A percentile compares a stretch with the other conserved stretches of the same genome.
Conservation (phyloP, 331 rosid species). For the Quercus tomentella region DNA sequence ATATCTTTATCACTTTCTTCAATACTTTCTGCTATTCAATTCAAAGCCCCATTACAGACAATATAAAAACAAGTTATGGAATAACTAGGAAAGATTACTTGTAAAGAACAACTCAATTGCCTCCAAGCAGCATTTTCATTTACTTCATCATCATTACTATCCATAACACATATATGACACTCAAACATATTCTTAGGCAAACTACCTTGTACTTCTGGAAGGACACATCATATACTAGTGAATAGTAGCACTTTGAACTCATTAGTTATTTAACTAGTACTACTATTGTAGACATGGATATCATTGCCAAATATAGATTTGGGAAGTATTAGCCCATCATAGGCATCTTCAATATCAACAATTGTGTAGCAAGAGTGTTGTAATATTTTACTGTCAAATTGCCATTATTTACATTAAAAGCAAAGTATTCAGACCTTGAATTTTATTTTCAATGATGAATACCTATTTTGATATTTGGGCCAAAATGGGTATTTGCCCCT, state of each 20-base stretch:
- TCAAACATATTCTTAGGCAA: not conserved
- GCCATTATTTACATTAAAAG: not conserved
- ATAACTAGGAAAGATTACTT: no score
- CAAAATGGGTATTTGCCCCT: no score
- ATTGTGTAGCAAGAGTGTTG: not conserved
- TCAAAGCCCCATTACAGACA: no score
- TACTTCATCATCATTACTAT: no score
- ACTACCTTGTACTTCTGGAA: not conserved
- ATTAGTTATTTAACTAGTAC: not conserved
- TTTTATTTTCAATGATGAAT: not conserved
- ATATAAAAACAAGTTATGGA: no score
- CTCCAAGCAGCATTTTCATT: no score
- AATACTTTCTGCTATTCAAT: no score
- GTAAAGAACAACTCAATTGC: no score
- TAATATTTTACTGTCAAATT: not conserved
- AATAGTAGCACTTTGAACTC: not conserved
- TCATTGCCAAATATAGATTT: not conserved
- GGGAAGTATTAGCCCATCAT: not conserved
- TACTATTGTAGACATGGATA: not conserved
- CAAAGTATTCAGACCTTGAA: not conserved
- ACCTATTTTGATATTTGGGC: not conserved
- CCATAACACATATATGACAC: no score
- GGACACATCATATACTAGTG: not conserved
- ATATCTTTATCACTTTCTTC: no score
- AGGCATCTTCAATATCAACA: not conserved